phyloP scores from a whole-genome alignment of 208 protist species.

The Lotmaria passim region DNA sequence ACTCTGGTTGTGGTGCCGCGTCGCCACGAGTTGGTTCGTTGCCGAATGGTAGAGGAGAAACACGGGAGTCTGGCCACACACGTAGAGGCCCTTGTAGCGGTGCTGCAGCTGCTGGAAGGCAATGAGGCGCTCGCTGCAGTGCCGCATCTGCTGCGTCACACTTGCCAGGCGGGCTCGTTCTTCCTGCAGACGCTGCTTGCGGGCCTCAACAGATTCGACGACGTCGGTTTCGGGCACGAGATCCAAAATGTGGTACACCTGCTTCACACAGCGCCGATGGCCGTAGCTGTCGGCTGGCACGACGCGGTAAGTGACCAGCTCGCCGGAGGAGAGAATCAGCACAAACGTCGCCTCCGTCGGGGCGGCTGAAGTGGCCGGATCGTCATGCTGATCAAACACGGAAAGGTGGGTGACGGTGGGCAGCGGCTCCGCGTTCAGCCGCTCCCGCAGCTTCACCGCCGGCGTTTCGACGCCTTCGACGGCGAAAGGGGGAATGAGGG shows the following conservation, averaged over 20 bases:
- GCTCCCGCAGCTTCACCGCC: slow-evolving; percentile 35
- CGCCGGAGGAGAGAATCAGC: slow-evolving; percentile 69
- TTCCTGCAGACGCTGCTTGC: slow-evolving; percentile 58
- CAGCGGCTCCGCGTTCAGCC: slow-evolving; percentile 46
- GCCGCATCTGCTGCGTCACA: slow-evolving; percentile 64
- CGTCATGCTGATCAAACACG: slow-evolving; percentile 49
- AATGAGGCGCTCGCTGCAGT: slow-evolving; percentile 73
- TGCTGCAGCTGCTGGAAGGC: slow-evolving; percentile 52
- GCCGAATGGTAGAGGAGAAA: slow-evolving; percentile 70
- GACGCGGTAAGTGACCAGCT: slow-evolving; percentile 78
- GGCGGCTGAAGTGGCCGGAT: slow-evolving; percentile 8
- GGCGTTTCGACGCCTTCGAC: slow-evolving; percentile 41
- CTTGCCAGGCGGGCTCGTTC: slow-evolving; percentile 62
- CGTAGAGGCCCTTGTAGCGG: slow-evolving; percentile 62
- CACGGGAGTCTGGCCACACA: slow-evolving; percentile 86
- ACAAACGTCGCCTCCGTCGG: slow-evolving; percentile 47
- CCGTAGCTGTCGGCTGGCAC: slow-evolving; percentile 41
- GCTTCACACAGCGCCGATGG: slow-evolving; percentile 71
- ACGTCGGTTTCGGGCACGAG: slow-evolving; percentile 65
- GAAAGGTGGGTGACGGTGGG: slow-evolving; percentile 62
- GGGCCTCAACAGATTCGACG: slow-evolving; percentile 81
- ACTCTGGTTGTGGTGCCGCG: slow-evolving; percentile 59
- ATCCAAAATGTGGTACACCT: slow-evolving; percentile 80
- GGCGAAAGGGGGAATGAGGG: slow-evolving; percentile 49
- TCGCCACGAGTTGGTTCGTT: slow-evolving; percentile 60